phyloP scores from a whole-genome alignment of 176 grass and related monocot species.

The Stipa capillata region DNA sequence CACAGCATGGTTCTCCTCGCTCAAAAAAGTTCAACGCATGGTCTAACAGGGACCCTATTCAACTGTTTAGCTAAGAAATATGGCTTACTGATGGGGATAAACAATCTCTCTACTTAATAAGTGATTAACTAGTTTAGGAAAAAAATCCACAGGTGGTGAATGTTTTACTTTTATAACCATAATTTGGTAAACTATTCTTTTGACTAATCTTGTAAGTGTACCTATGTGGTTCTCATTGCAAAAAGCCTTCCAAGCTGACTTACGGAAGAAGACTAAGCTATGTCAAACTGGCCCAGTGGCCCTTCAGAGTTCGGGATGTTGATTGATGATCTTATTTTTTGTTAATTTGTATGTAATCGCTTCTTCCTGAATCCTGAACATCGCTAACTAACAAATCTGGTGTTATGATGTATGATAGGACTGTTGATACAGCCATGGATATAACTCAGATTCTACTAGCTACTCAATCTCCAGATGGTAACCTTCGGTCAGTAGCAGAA shows the following conservation, averaged over 20 bases:
- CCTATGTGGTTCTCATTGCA: neutral
- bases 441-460: constrained; percentile 67
- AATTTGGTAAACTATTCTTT: neutral
- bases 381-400: neutral
- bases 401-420: constrained; percentile 13
- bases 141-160: too few species aligned
- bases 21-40: neutral
- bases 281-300: neutral
- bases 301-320: neutral
- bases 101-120: neutral
- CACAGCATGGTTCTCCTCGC: neutral
- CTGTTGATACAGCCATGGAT: constrained; percentile 44
- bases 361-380: neutral
- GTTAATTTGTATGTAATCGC: neutral
- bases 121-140: neutral
- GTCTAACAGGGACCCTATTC: neutral
- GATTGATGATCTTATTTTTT: too few species aligned
- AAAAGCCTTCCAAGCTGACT: neutral
- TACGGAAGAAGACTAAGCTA: neutral
- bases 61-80: neutral
- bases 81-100: neutral
- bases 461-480: constrained; percentile 68
- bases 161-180: neutral
- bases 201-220: neutral
- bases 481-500: constrained; percentile 62